Base-by-base conservation (phyloP, 148 eudicot genomes). In the Vaccinium corymbosum region DNA sequence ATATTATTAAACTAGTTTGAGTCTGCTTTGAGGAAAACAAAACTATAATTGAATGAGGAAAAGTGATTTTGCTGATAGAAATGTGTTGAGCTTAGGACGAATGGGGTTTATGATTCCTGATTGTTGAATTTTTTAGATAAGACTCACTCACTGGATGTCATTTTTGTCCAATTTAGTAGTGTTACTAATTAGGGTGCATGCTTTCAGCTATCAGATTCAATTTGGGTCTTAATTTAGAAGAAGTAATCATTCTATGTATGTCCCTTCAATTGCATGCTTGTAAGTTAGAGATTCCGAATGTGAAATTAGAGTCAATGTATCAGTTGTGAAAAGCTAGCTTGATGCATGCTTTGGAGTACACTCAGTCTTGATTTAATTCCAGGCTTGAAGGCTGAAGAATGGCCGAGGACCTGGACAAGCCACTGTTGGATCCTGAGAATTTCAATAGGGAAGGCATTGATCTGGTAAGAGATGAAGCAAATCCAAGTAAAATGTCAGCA, bases 381-480 rank as follows among this genome's bases (percentile, higher is more conserved):
- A 57, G 82, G 61, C 70, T 78, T 32, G 35, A 6, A 72, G 49
- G 52, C 84, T 57, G 80, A 81, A 66, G 56, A 61, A 93, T 93
- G 96, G 89, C 88, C 22, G 96, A 88, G 79, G 86, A 90, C 14
- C 64, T 93, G 84, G 85, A 89, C 85, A 92, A 89, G 70, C 94
- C 93, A 52, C 83, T 93, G 66, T 17, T 93, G 70, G 89, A 82
- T 86, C 93, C 96, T 83, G 90, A 90, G 38, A 87, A 89, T 85
- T 88, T 93, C 85, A 87, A 83, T 51, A 83, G 91, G 76, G 94
- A 93, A 29, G 93, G 91, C 53, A 91, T 93, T 84, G 96, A 93
- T 88, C 87, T 93, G 91, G 96, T 93, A 91, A 91, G 85, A 35
- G 56, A 4, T 16, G 7, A 29, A 53, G 48, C 80, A 61, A 35